Evolutionary conservation across 2,329 filamentous ascomycete species (phyloP).

Genomic region (Xylariaceae sp.): DNA sequence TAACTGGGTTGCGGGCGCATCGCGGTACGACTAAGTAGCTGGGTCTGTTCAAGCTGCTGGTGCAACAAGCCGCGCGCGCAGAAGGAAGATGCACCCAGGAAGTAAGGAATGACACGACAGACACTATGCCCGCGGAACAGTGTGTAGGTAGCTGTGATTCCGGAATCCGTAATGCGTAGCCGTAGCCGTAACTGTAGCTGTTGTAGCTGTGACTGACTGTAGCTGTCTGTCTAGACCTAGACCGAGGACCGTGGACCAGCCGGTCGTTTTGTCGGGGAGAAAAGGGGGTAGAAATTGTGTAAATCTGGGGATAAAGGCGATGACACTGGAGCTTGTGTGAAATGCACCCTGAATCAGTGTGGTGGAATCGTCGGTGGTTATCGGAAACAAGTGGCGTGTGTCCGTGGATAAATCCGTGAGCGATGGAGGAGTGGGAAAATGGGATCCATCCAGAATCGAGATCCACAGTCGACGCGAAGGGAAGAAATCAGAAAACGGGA

Average conservation of each 20-base stretch:
- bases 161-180: too few relatives aligned
- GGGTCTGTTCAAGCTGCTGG: slow-evolving; percentile 3
- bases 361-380: slow-evolving; percentile 16
- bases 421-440: slow-evolving; percentile 11
- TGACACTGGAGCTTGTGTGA: slow-evolving; percentile 7
- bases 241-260: neutral
- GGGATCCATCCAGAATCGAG: slow-evolving; percentile 9
- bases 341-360: slow-evolving; percentile 1
- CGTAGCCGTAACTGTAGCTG: too few relatives aligned
- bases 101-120: neutral
- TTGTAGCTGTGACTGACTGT: too few relatives aligned
- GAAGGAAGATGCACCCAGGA: neutral
- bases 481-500: slow-evolving; percentile 1
- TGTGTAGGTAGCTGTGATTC: neutral
- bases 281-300: slow-evolving; percentile 3
- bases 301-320: slow-evolving; percentile 1
- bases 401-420: slow-evolving; percentile 20
- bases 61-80: neutral
- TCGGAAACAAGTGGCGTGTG: slow-evolving; percentile 24
- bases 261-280: neutral
- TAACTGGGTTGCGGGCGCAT: slow-evolving; percentile 16
- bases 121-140: neutral
- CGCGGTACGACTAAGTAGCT: neutral
- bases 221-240: too few relatives aligned
- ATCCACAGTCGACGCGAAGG: slow-evolving; percentile 3